These are phyloP conservation scores for Colletotrichum sp. DNA, from an alignment of 2,329 filamentous ascomycete species.

Conservation along the genomic window DNA sequence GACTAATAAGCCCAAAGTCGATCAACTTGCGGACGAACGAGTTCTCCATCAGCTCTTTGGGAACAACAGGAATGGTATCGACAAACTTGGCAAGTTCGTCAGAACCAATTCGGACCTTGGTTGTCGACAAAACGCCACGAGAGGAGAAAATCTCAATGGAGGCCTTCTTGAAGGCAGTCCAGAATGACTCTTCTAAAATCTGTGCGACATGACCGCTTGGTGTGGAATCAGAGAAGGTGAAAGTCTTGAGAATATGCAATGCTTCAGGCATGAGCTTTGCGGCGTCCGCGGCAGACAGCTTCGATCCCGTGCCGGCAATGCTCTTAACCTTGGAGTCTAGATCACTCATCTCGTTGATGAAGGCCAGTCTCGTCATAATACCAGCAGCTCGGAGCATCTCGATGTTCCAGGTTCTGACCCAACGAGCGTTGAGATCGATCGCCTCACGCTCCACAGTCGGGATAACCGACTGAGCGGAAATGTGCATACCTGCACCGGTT, in stretches of 20 bases:
- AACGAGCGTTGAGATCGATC: slow-evolving; percentile 94
- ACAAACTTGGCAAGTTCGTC: slow-evolving; percentile 75
- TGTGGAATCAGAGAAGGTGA: slow-evolving; percentile 88
- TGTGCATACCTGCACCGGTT: slow-evolving; percentile 90
- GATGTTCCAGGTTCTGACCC: slow-evolving; percentile 93
- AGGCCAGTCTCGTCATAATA: slow-evolving; percentile 87
- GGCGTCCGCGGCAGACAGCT: slow-evolving; percentile 68
- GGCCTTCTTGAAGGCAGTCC: slow-evolving; percentile 84
- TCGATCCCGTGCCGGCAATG: slow-evolving; percentile 47
- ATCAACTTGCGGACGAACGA: slow-evolving; percentile 81
- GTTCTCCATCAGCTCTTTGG: slow-evolving; percentile 74
- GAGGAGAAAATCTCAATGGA: slow-evolving; percentile 89
- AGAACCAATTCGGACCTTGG: slow-evolving; percentile 78
- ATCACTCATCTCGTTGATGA: slow-evolving; percentile 83
- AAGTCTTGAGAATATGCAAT: slow-evolving; percentile 84
- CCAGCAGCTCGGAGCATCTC: slow-evolving; percentile 92
- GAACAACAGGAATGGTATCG: slow-evolving; percentile 85
- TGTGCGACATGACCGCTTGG: slow-evolving; percentile 83
- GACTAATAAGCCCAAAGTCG: slow-evolving; percentile 84
- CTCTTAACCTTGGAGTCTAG: slow-evolving; percentile 66
- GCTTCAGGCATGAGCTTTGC: slow-evolving; percentile 76
- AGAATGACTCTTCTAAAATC: slow-evolving; percentile 93
- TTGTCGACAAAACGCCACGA: slow-evolving; percentile 83
- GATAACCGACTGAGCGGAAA: slow-evolving; percentile 95
- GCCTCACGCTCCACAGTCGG: slow-evolving; percentile 97